Evolutionary conservation across 192 early-diverging fungal genomes (phyloP).

Genomic region (Paraglomus occultum): DNA sequence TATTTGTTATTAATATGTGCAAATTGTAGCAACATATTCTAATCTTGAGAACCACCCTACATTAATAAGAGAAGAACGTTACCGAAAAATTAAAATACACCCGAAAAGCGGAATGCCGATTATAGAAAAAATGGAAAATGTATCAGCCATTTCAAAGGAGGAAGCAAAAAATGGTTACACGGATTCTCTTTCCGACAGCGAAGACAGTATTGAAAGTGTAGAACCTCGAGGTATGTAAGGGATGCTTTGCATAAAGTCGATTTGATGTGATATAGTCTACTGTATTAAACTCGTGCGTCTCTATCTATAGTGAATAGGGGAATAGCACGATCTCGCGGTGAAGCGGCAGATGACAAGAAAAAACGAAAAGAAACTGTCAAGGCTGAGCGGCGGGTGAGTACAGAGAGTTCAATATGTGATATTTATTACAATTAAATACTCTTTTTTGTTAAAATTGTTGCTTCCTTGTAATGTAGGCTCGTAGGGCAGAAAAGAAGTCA

Average conservation of each 20-base stretch:
- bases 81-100: conserved; percentile 63
- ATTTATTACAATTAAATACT: background rate
- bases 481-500: conserved; percentile 74
- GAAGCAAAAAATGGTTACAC: conserved; percentile 31
- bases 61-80: conserved; percentile 66
- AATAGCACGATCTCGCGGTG: conserved; percentile 67
- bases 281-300: no score
- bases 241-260: no score
- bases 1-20: background rate
- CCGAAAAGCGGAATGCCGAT: conserved; percentile 69
- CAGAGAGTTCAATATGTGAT: background rate
- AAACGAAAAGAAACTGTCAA: conserved; percentile 85
- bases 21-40: conserved; percentile 67
- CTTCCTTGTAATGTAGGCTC: conserved; percentile 39
- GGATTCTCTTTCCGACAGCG: conserved; percentile 30
- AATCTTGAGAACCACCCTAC: conserved; percentile 93
- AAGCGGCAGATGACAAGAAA: conserved; percentile 92
- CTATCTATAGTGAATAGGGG: conserved; percentile 61
- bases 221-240: conserved; percentile 3
- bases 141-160: conserved; percentile 34
- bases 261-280: no score
- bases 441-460: background rate
- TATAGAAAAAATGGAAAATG: conserved; percentile 50
- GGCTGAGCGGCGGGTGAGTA: conserved; percentile 66
- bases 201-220: conserved; percentile 34